Percentiles rank a stretch among this genome's conserved stretches.
Conservation (phyloP, 2,329 filamentous ascomycete genomes). For the Diaporthe helianthi region DNA sequence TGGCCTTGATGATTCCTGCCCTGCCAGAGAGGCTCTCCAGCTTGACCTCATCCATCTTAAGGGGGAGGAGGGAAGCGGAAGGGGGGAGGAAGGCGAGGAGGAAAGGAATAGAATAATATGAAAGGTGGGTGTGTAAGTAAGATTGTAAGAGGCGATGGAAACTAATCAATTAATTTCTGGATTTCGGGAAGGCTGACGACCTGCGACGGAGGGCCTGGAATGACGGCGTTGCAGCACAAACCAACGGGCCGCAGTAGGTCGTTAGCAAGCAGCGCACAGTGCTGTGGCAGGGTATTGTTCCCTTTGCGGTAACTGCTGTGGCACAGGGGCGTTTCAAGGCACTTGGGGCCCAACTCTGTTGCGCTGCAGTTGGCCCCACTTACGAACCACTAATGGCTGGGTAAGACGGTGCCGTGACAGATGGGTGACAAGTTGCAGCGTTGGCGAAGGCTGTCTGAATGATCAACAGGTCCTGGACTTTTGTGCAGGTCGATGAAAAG, state of each 20-base stretch:
- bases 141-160: slow-evolving; percentile 14
- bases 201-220: slow-evolving; percentile 18
- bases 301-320: slow-evolving; percentile 1
- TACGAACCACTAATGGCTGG: not conserved
- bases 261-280: slow-evolving; percentile 3
- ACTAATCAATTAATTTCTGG: slow-evolving; percentile 31
- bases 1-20: slow-evolving; percentile 63
- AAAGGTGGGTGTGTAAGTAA: not conserved
- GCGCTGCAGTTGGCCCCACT: slow-evolving; percentile 12
- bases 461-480: not conserved
- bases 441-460: not conserved
- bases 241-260: slow-evolving; percentile 1
- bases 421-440: not conserved
- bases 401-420: not conserved
- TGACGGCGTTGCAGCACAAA: slow-evolving; percentile 17
- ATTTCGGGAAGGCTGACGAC: slow-evolving; percentile 32
- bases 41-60: slow-evolving; percentile 37
- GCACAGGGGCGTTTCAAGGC: not conserved
- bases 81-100: not conserved
- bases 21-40: slow-evolving; percentile 57
- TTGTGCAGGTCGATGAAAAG: not conserved
- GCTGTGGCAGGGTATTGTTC: not conserved
- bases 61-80: slow-evolving; percentile 22
- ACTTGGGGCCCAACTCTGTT: not conserved
- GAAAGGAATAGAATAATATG: not conserved